Conservation (phyloP, 2,329 filamentous ascomycete species). For the Didymella glomerata region DNA sequence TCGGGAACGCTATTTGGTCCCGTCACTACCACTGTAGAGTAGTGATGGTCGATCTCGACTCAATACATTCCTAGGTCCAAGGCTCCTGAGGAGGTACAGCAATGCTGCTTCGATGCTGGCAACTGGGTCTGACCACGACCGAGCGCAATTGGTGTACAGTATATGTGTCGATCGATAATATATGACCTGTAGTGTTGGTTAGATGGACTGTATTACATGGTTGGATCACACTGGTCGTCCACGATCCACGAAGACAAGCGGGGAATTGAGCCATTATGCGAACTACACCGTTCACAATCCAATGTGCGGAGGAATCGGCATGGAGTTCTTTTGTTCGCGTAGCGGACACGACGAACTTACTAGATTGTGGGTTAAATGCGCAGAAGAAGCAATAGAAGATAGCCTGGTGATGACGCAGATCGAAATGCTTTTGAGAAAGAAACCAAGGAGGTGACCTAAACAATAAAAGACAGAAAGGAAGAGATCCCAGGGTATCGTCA, state of each 20-base stretch:
- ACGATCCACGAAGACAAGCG: background rate
- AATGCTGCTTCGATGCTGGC: background rate
- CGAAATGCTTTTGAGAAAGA: slow-evolving; percentile 21
- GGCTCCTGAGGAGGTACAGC: background rate
- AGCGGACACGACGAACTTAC: slow-evolving; percentile 9
- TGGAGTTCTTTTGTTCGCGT: background rate
- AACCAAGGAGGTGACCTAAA: slow-evolving; percentile 21
- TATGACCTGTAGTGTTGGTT: slow-evolving; percentile 5
- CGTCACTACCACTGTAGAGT: slow-evolving; percentile 43
- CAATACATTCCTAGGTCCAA: slow-evolving; percentile 42
- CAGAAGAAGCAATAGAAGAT: slow-evolving; percentile 14
- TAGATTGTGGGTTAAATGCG: slow-evolving; percentile 1
- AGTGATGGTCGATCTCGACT: slow-evolving; percentile 29
- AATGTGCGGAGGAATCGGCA: background rate
- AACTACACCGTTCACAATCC: background rate
- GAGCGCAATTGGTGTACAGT: background rate
- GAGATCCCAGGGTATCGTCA: slow-evolving; percentile 36
- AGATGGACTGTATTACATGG: background rate
- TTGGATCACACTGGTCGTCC: background rate
- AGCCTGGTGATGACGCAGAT: slow-evolving; percentile 26
- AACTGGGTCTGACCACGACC: background rate
- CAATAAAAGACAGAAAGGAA: slow-evolving; percentile 25
- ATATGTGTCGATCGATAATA: background rate
- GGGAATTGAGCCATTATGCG: background rate
- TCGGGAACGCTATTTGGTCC: background rate